A percentile compares a stretch with the other conserved stretches of the same genome.
Conservation (phyloP, 257 asterid species). For the Solanum paucissectum region DNA sequence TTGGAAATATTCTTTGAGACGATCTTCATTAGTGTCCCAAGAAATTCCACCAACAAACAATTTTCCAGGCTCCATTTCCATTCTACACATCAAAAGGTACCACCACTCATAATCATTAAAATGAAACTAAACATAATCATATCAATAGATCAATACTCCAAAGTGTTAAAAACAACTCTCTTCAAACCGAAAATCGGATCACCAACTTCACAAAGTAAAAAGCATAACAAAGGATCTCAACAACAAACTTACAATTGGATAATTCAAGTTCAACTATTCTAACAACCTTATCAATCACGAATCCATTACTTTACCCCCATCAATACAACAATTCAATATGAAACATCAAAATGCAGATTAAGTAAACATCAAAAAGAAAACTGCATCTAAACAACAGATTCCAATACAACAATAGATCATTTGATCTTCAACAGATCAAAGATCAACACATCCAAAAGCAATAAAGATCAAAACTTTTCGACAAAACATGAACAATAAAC, state of each 20-base stretch:
- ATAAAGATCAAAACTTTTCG: conserved; percentile 6
- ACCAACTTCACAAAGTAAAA: background rate
- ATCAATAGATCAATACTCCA: conserved; percentile 1
- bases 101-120: conserved; percentile 10
- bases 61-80: conserved; percentile 86
- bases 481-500: background rate
- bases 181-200: background rate
- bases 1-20: conserved; percentile 64
- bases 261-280: background rate
- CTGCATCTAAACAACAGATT: conserved; percentile 20
- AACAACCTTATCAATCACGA: background rate
- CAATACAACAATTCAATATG: conserved; percentile 21
- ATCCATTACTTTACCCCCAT: conserved; percentile 3
- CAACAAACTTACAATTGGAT: background rate
- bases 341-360: conserved; percentile 40
- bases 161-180: conserved; percentile 2
- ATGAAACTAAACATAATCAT: conserved; percentile 4
- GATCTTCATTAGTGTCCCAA: conserved; percentile 94
- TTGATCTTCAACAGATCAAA: conserved; percentile 57
- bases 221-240: conserved; percentile 27
- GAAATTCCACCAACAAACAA: conserved; percentile 91
- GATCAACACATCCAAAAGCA: conserved; percentile 36
- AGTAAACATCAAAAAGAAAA: conserved; percentile 18
- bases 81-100: conserved; percentile 26
- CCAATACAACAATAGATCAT: conserved; percentile 32